These are phyloP conservation scores for Aspergillus proliferans DNA, from an alignment of 2,329 filamentous ascomycete genomes.

Conservation along the genomic window DNA sequence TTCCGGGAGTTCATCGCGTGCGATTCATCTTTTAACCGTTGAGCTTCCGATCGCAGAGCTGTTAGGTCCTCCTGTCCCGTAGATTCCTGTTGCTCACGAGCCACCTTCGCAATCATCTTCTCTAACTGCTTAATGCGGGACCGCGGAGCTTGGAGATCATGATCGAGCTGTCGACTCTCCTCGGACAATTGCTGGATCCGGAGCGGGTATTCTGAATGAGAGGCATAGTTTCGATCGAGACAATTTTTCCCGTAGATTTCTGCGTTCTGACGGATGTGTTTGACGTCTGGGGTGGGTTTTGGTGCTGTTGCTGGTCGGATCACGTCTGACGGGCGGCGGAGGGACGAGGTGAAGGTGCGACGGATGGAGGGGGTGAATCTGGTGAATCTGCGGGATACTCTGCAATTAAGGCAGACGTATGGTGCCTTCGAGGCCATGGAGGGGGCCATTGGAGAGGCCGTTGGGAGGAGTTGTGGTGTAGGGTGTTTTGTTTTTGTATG, in stretches of 20 bases:
- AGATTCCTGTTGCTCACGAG: constrained; percentile 15
- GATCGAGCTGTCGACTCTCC: constrained; percentile 33
- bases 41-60: constrained; percentile 31
- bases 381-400: constrained; percentile 10
- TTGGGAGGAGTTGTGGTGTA: not conserved
- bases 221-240: constrained; percentile 72
- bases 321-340: constrained; percentile 16
- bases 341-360: constrained; percentile 17
- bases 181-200: constrained; percentile 43
- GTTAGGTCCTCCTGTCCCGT: constrained; percentile 16
- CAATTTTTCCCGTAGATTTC: constrained; percentile 78
- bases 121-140: constrained; percentile 41
- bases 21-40: constrained; percentile 32
- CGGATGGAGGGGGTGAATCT: constrained; percentile 9
- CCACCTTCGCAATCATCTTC: constrained; percentile 33
- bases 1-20: constrained; percentile 26
- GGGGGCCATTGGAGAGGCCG: not conserved
- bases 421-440: constrained; percentile 22
- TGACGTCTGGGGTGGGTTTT: constrained; percentile 73
- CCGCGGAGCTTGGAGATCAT: constrained; percentile 34
- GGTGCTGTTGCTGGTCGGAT: constrained; percentile 65
- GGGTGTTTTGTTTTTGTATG: not conserved
- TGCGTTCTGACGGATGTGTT: constrained; percentile 81
- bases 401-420: constrained; percentile 33
- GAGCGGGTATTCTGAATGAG: constrained; percentile 47